Percentiles rank a stretch among this genome's conserved stretches.
Conservation (phyloP, 2,329 filamentous ascomycete species). For the Septoria petroselini region DNA sequence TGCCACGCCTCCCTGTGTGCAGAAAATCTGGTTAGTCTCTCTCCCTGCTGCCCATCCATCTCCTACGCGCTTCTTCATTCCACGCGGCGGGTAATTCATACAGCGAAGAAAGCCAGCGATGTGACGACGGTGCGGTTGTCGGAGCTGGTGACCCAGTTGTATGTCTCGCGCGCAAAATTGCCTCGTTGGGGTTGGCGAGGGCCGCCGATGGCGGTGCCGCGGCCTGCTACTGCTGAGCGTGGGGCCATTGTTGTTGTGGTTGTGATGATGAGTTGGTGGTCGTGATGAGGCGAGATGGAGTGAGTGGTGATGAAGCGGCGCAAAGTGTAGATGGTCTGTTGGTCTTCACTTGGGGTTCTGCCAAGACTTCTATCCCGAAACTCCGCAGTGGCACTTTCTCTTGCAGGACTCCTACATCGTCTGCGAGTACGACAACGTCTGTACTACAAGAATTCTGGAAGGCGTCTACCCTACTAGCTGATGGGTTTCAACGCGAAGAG, state of each 20-base stretch:
- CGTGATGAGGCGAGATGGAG: background rate
- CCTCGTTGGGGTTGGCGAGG: slow-evolving; percentile 26
- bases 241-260: slow-evolving; percentile 20
- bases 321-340: background rate
- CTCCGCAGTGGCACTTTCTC: too few species aligned
- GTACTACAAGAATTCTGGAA: too few species aligned
- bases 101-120: slow-evolving; percentile 50
- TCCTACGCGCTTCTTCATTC: too few species aligned
- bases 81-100: too few species aligned
- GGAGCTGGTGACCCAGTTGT: slow-evolving; percentile 44
- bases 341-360: background rate
- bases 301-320: background rate
- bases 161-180: slow-evolving; percentile 41
- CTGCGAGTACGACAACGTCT: too few species aligned
- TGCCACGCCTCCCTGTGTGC: slow-evolving; percentile 41
- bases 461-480: too few species aligned
- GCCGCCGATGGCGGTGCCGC: slow-evolving; percentile 33
- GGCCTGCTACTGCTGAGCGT: slow-evolving; percentile 18
- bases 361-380: too few species aligned
- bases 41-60: background rate
- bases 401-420: too few species aligned
- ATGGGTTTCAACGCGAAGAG: too few species aligned
- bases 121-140: slow-evolving; percentile 52
- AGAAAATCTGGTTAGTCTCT: too few species aligned
- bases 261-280: background rate